Base-by-base conservation (phyloP, 2,329 filamentous ascomycete species). In the Aspergillus pseudonomiae region DNA sequence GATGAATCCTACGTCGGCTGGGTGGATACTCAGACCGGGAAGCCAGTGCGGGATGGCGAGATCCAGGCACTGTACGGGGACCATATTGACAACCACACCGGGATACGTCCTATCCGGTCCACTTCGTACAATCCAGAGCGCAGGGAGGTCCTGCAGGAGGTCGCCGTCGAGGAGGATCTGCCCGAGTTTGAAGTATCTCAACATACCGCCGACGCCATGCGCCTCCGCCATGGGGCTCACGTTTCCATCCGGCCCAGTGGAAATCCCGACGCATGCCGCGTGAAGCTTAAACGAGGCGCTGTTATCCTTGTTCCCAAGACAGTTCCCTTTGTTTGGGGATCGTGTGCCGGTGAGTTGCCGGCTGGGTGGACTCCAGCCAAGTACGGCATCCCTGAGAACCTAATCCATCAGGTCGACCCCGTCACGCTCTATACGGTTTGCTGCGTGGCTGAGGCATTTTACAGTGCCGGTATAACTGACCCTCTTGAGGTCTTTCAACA, bases 401-500 rank as follows among this genome's bases (percentile, higher is more conserved):
- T 99, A 77, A 95, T 99, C 77, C 91, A 91, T 45, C 95, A 99
- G 78, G 95, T 99, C 67, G 95, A 99, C 75, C 95, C 94, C 6
- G 94, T 98, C 70, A 97, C 95, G 1, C 86, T 99, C 55, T 99
- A 92, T 77, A 92, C 97, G 34, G 90, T 99, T 52, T 94, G 98
- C 55, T 96, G 92, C 60, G 96, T 94, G 56, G 93, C 91, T 1
- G 95, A 99, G 80, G 89, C 94, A 63, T 89, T 99, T 99, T 78
- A 98, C 95, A 30, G 95, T 99, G 77, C 34, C 12, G 34, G 34
- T 6, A 36, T 36, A 36, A 36, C 34, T 16, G 5, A 36, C 34
- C 34, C 34, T 95, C 95, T 24, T 99, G 95, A 99, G 82, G 98
- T 99, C 83, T 99, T 99, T 88, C 94, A 98, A 84, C 99, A 99